Evolutionary conservation across 208 protist species (phyloP), one percentile per base, ranked within the genome.

Genomic region (Trypanosoma melophagium): DNA sequence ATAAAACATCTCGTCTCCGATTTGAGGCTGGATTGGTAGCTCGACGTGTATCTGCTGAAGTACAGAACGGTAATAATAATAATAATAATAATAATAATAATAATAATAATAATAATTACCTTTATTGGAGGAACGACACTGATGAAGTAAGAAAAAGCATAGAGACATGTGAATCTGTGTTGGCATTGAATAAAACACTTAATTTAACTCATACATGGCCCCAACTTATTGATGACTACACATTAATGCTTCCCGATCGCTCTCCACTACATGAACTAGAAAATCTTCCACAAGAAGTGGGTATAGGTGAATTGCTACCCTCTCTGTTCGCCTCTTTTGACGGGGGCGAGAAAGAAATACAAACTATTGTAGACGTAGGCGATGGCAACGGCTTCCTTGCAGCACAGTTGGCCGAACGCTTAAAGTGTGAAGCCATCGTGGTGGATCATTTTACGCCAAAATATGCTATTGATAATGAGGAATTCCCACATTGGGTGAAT

Each of bases 311-410:
- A 66, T 49, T 95, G 45, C 50, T 92, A 13, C 58, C 50, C 0
- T 70, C 51, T 13, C 14, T 57, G 9, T 54, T 81, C 1, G 50
- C 69, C 0, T 57, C 60, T 60, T 10, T 24, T 7, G 22, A 55
- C 7, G 57, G 51, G 3, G 35, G 40, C 40, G 19, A 40, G 28
- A 56, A 13, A 10, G 21, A 31, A 0, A 17, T 76, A 44, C 17
- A 71, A 12, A 68, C 53, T 19, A 74, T 95, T 44, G 77, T 95
- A 19, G 89, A 95, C 76, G 89, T 91, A 12, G 86, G 86, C 35
- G 89, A 86, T 9, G 89, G 89, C 35, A 92, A 92, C 65, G 89
- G 86, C 17, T 90, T 95, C 61, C 71, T 95, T 24, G 89, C 84
- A 24, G 84, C 82, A 42, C 69, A 84, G 69, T 71, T 83, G 14